Percentiles rank a stretch among this genome's conserved stretches.
Evolutionary conservation across 371 early-diverging fungal species (phyloP).

Genomic region (Mortierella sp.): DNA sequence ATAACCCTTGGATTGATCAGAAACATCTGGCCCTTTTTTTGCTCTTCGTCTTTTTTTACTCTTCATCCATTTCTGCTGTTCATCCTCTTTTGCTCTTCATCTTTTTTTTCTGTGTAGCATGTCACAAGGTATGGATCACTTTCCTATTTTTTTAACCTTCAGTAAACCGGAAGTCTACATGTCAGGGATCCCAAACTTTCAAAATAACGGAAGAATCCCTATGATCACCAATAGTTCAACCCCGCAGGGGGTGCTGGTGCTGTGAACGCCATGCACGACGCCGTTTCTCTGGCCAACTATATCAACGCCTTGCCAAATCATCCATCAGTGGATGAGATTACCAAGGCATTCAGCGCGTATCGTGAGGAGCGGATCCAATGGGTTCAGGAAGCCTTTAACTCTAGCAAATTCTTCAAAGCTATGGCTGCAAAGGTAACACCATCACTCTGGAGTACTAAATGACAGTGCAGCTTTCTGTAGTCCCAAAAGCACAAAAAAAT

Average conservation of each 20-base stretch:
- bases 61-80: no score
- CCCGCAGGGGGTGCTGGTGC: conserved; percentile 3
- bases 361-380: neutral
- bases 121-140: neutral
- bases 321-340: neutral
- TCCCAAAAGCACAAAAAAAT: neutral
- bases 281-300: neutral
- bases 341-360: neutral
- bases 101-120: neutral
- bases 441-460: neutral
- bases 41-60: no score
- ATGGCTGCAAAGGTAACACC: neutral
- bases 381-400: neutral
- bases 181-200: neutral
- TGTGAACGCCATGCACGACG: neutral
- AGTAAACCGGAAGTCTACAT: no score
- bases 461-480: neutral
- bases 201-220: neutral
- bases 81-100: neutral
- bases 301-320: neutral
- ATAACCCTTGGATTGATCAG: no score
- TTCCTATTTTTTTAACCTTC: neutral
- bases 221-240: neutral
- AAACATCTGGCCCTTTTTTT: no score
- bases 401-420: neutral